phyloP scores from a whole-genome alignment of 2,329 filamentous ascomycete species.

The Fusarium sp. region DNA sequence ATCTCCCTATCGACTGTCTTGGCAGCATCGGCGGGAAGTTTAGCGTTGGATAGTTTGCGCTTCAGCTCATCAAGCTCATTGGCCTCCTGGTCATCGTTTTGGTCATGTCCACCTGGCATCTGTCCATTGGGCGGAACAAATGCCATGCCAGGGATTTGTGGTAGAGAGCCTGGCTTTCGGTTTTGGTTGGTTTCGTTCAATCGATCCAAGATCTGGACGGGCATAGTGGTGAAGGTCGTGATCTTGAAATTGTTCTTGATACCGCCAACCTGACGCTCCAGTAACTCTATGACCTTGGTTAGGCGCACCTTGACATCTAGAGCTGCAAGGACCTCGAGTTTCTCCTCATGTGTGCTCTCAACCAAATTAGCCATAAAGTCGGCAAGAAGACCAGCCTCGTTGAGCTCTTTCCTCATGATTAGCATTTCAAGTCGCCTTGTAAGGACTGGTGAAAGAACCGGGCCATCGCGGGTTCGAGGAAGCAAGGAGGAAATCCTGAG shows the following conservation, averaged over 20 bases:
- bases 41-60: constrained; percentile 84
- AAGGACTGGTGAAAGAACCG: constrained; percentile 81
- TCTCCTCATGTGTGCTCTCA: constrained; percentile 89
- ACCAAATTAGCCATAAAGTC: constrained; percentile 98
- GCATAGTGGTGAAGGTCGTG: constrained; percentile 77
- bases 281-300: constrained; percentile 82
- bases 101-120: constrained; percentile 57
- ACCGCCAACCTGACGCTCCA: constrained; percentile 82
- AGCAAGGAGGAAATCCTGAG: constrained; percentile 87
- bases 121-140: constrained; percentile 49
- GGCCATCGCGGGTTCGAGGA: constrained; percentile 70
- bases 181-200: constrained; percentile 52
- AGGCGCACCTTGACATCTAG: constrained; percentile 81
- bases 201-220: constrained; percentile 70
- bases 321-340: constrained; percentile 85
- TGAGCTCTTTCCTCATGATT: constrained; percentile 82
- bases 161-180: constrained; percentile 44
- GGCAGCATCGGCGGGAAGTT: constrained; percentile 82
- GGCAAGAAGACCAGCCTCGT: constrained; percentile 85
- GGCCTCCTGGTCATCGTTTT: constrained; percentile 78
- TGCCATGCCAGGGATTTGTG: constrained; percentile 53
- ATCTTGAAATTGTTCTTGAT: constrained; percentile 91
- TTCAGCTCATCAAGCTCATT: constrained; percentile 93
- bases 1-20: constrained; percentile 93
- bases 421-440: constrained; percentile 87